Percentiles rank a stretch among this genome's conserved stretches.
Evolutionary conservation across 352 stramenopile genomes (phyloP).

Genomic region (Phytophthora sp.): DNA sequence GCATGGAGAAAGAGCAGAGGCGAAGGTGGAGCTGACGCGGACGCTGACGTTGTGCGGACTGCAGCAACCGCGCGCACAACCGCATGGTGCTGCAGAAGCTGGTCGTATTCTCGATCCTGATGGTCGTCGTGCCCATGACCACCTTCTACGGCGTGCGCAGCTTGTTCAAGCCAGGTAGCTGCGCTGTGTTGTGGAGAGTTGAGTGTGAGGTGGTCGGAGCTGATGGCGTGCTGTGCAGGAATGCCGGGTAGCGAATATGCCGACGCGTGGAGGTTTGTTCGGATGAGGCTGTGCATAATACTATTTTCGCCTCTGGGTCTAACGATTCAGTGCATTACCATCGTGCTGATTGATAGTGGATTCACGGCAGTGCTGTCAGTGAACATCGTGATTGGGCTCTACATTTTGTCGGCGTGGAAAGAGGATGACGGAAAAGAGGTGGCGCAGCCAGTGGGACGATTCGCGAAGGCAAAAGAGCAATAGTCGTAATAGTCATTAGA

Average conservation of each 20-base stretch:
- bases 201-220: not conserved
- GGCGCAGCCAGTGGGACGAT: slow-evolving; percentile 62
- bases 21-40: not conserved
- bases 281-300: not conserved
- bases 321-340: not conserved
- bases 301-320: not conserved
- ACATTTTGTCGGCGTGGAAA: slow-evolving; percentile 75
- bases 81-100: slow-evolving; percentile 77
- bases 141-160: slow-evolving; percentile 70
- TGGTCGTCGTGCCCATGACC: slow-evolving; percentile 60
- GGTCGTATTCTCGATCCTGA: slow-evolving; percentile 72
- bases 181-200: not conserved
- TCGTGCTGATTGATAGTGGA: slow-evolving; percentile 43
- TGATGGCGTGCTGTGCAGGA: slow-evolving; percentile 27
- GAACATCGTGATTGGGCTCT: slow-evolving; percentile 81
- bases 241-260: slow-evolving; percentile 37
- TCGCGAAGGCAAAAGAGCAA: slow-evolving; percentile 58
- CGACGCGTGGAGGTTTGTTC: slow-evolving; percentile 71
- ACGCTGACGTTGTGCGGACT: not conserved
- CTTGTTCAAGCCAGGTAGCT: slow-evolving; percentile 54
- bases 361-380: slow-evolving; percentile 73
- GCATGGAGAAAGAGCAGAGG: no score
- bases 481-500: slow-evolving; percentile 14
- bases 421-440: slow-evolving; percentile 64
- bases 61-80: slow-evolving; percentile 77